Base-by-base conservation (phyloP, 768 basidiomycete genomes). In the Pilatotrama ljubarskyi region DNA sequence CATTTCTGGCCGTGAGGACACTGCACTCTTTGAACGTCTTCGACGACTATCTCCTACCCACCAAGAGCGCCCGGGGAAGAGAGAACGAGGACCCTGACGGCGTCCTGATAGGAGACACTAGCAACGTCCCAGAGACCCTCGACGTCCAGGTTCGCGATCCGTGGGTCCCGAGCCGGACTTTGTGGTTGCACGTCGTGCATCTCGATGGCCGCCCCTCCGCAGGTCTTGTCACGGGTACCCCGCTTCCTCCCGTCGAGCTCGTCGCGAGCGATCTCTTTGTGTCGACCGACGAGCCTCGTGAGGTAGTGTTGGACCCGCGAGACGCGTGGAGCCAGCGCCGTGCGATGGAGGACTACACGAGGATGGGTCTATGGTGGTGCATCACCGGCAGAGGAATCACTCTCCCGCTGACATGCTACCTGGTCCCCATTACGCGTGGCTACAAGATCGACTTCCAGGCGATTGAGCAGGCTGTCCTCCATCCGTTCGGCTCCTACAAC, bases 41-140 rank as follows among this genome's bases (percentile, higher is more conserved):
- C 64, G 88, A 95, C 66, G 86, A 93, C 57, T 87, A 90, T 68
- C 80, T 96, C 2, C 78, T 93, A 10, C 93, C 94, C 0, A 76
- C 81, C n/a, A 79, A 84, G 14, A 79, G 78, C 43, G 72, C 80
- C 26, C 75, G 75, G 40, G 82, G 78, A 5, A 78, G 76, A 29
- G 78, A 75, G 20, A 76, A 80, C 26, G 78, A 82, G 53, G 85
- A 87, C 64, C 77, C 79, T 0, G 84, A 87, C 51, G 84, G 81
- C 14, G 68, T 75, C 25, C 70, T 69, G 2, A 73, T 82, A 36
- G 62, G 65, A n/a, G 76, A 81, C 56, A 70, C 82, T 55, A 75
- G 74, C 42, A 69, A 76, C 41, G 66, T 87, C 0, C 82, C 85
- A 9, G 74, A 76, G 17, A 78, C 81, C 59, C 80, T 92, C 78